These are phyloP conservation scores for Lentinula edodes DNA, from an alignment of 768 basidiomycete genomes.

Conservation along the genomic window DNA sequence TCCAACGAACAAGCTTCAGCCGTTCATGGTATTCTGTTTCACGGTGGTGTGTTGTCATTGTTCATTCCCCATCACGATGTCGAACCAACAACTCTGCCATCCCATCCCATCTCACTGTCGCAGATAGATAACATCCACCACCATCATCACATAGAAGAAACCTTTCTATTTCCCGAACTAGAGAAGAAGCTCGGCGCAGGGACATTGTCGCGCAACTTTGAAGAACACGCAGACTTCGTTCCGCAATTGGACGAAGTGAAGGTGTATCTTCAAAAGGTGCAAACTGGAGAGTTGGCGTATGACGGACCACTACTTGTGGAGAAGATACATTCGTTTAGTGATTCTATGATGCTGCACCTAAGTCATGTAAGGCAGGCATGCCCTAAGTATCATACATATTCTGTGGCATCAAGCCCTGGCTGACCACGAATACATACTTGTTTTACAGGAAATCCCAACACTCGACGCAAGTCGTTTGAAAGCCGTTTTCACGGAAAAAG, in stretches of 20 bases:
- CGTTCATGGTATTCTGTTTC: background rate
- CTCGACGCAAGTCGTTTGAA: conserved; percentile 19
- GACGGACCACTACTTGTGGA: background rate
- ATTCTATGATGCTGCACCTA: conserved; percentile 22
- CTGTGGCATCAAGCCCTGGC: background rate
- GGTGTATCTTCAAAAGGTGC: conserved; percentile 45
- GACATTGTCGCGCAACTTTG: conserved; percentile 18
- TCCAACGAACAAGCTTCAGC: background rate
- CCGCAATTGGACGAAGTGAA: conserved; percentile 18
- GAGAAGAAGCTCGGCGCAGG: conserved; percentile 22
- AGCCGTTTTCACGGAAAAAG: too few relatives aligned
- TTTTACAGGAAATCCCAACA: conserved; percentile 20
- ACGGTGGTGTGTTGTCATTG: background rate
- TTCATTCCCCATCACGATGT: too few relatives aligned
- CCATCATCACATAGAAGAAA: conserved; percentile 26
- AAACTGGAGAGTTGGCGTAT: conserved; percentile 9
- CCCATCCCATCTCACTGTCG: too few relatives aligned
- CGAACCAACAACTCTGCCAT: too few relatives aligned
- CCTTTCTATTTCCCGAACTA: conserved; percentile 18
- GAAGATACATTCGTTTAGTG: conserved; percentile 21
- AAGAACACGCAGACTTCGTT: conserved; percentile 22
- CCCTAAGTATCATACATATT: too few relatives aligned
- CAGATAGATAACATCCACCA: conserved; percentile 15
- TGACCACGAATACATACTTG: too few relatives aligned
- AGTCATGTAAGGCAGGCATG: conserved; percentile 10